Conservation (phyloP, 768 basidiomycete species). For the Psilocybe sp. region DNA sequence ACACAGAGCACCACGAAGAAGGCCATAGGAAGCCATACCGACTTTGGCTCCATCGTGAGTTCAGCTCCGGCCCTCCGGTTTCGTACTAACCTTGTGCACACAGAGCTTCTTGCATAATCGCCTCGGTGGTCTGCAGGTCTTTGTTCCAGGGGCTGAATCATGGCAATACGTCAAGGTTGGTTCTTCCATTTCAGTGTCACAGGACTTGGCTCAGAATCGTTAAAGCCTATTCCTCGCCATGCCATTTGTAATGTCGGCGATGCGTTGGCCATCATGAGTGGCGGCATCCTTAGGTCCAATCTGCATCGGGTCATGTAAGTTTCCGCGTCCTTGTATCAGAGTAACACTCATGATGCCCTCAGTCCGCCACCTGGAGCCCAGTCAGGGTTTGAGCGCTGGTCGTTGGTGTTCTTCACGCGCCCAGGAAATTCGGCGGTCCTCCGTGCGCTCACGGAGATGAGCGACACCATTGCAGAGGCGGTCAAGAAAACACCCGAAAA, state of each 20-base stretch:
- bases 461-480: constrained; percentile 45
- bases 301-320: constrained; percentile 61
- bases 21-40: constrained; percentile 66
- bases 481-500: constrained; percentile 35
- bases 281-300: constrained; percentile 61
- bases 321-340: not conserved
- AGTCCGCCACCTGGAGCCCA: constrained; percentile 63
- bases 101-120: constrained; percentile 70
- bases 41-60: constrained; percentile 67
- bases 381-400: constrained; percentile 53
- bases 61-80: constrained; percentile 21
- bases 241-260: constrained; percentile 65
- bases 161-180: constrained; percentile 70
- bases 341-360: not conserved
- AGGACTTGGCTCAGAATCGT: not conserved
- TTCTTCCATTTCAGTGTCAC: not conserved
- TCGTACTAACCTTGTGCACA: constrained; percentile 28
- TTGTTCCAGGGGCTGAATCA: constrained; percentile 53
- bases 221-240: constrained; percentile 49
- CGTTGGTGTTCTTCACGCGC: constrained; percentile 66
- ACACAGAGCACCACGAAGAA: constrained; percentile 32
- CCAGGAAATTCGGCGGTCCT: constrained; percentile 53
- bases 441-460: constrained; percentile 49
- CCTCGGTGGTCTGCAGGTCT: constrained; percentile 68
- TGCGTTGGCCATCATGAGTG: constrained; percentile 58